phyloP scores from a whole-genome alignment of 352 stramenopile species.

The Phytophthora sojae region DNA sequence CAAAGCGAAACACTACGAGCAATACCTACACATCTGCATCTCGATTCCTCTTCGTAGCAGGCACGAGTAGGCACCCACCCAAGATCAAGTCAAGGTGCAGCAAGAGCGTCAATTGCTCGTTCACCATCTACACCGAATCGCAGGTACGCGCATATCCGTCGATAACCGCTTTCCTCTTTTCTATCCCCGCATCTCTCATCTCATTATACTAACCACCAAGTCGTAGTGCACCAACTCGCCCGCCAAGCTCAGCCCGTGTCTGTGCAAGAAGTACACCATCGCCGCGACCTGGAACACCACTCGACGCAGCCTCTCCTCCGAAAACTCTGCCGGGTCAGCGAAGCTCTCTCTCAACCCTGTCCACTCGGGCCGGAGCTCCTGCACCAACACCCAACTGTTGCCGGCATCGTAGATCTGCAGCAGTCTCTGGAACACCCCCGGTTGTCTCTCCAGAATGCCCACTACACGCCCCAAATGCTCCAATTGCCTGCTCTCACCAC shows the following conservation, averaged over 20 bases:
- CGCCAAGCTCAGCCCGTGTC: constrained; percentile 53
- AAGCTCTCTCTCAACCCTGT: constrained; percentile 37
- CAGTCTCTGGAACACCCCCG: constrained; percentile 53
- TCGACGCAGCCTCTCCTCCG: constrained; percentile 52
- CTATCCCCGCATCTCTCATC: background rate
- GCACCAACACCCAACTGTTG: constrained; percentile 63
- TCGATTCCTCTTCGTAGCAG: constrained; percentile 45
- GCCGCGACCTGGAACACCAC: constrained; percentile 63
- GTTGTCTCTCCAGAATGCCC: constrained; percentile 39
- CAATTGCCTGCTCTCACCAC: constrained; percentile 42
- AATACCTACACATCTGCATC: constrained; percentile 54
- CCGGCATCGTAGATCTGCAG: constrained; percentile 60
- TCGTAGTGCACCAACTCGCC: constrained; percentile 61
- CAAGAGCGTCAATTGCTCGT: constrained; percentile 50
- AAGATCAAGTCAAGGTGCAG: constrained; percentile 52
- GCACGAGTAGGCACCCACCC: constrained; percentile 57
- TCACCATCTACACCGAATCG: constrained; percentile 40
- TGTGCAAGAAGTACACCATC: constrained; percentile 69
- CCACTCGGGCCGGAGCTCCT: constrained; percentile 53
- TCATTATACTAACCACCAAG: constrained; percentile 46
- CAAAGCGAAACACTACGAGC: background rate
- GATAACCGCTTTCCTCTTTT: background rate
- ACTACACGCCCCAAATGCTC: constrained; percentile 50
- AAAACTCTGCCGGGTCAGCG: constrained; percentile 30
- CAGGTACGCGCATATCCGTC: constrained; percentile 19